A percentile compares a stretch with the other conserved stretches of the same genome.
Evolutionary conservation across 108 stramenopile genomes (phyloP).

Genomic region (Cyclotella cryptica): DNA sequence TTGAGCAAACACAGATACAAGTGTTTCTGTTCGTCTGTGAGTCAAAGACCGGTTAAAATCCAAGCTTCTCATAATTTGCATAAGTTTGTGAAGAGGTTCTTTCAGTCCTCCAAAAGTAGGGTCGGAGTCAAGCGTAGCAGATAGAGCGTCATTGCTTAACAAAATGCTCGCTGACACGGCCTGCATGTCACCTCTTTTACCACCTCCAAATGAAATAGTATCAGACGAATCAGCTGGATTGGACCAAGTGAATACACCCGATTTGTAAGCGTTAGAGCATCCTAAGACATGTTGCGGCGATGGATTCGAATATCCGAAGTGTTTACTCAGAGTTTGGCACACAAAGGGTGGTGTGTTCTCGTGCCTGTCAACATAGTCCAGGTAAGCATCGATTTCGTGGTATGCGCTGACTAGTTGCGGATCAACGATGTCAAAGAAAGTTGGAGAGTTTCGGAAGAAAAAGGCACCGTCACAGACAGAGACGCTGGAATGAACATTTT

Average conservation of each 20-base stretch:
- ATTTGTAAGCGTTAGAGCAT: conserved; percentile 31
- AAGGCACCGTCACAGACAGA: conserved; percentile 27
- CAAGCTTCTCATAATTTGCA: conserved; percentile 41
- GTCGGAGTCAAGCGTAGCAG: conserved; percentile 34
- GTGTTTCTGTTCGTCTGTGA: conserved; percentile 21
- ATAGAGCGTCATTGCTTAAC: conserved; percentile 36
- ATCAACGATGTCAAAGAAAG: conserved; percentile 33
- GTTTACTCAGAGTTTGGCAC: conserved; percentile 44
- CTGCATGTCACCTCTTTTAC: conserved; percentile 37
- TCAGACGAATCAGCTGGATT: conserved; percentile 21
- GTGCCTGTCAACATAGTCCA: conserved; percentile 55
- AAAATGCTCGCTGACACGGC: conserved; percentile 50
- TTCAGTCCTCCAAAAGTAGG: conserved; percentile 41
- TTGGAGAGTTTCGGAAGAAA: conserved; percentile 33
- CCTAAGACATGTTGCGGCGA: conserved; percentile 10
- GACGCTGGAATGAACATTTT: conserved; percentile 35
- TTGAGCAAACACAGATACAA: conserved; percentile 3
- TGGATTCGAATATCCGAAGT: conserved; percentile 51
- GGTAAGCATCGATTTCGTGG: conserved; percentile 56
- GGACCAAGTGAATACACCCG: conserved; percentile 9
- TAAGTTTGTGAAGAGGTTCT: conserved; percentile 46
- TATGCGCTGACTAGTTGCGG: conserved; percentile 34
- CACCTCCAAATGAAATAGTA: conserved; percentile 33
- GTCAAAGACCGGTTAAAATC: conserved; percentile 27
- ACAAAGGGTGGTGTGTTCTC: conserved; percentile 62